Evolutionary conservation across 2,329 filamentous ascomycete species (phyloP).

Genomic region (Beauveria asiatica): DNA sequence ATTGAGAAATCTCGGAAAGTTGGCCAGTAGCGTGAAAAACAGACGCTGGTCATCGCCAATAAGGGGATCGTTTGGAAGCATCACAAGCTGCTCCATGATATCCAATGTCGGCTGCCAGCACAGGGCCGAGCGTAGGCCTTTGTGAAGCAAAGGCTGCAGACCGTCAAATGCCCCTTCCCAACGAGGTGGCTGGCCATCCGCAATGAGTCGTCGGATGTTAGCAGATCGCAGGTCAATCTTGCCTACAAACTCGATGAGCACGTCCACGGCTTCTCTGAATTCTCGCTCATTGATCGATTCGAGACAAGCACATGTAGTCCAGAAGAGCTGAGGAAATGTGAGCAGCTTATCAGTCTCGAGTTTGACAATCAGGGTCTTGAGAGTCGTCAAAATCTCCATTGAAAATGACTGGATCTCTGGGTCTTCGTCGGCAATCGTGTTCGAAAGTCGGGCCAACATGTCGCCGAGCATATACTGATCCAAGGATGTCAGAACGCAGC

Average conservation of each 20-base stretch:
- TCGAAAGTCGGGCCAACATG: conserved; percentile 90
- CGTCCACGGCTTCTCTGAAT: conserved; percentile 82
- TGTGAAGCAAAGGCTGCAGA: conserved; percentile 77
- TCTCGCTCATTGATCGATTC: conserved; percentile 96
- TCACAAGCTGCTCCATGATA: conserved; percentile 69
- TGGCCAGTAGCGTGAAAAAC: conserved; percentile 82
- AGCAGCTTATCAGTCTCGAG: conserved; percentile 71
- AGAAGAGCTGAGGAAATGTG: conserved; percentile 92
- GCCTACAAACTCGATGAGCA: conserved; percentile 78
- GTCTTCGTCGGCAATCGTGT: conserved; percentile 93
- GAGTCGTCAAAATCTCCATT: conserved; percentile 91
- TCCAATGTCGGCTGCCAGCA: conserved; percentile 72
- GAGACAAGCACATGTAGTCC: conserved; percentile 93
- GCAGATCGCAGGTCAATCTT: conserved; percentile 74
- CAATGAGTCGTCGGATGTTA: conserved; percentile 58
- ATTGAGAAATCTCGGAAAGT: conserved; percentile 76
- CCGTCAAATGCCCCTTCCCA: conserved; percentile 91
- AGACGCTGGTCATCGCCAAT: conserved; percentile 76
- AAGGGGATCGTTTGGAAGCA: conserved; percentile 68
- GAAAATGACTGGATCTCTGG: conserved; percentile 93
- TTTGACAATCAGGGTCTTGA: conserved; percentile 85
- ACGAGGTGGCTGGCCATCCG: conserved; percentile 69
- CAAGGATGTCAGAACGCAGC: conserved; percentile 82
- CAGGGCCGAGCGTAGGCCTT: conserved; percentile 78
- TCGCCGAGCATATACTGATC: conserved; percentile 94